A percentile compares a stretch with the other conserved stretches of the same genome.
phyloP scores from a whole-genome alignment of 495 filamentous ascomycete genomes.

The Recurvomyces mirabilis region DNA sequence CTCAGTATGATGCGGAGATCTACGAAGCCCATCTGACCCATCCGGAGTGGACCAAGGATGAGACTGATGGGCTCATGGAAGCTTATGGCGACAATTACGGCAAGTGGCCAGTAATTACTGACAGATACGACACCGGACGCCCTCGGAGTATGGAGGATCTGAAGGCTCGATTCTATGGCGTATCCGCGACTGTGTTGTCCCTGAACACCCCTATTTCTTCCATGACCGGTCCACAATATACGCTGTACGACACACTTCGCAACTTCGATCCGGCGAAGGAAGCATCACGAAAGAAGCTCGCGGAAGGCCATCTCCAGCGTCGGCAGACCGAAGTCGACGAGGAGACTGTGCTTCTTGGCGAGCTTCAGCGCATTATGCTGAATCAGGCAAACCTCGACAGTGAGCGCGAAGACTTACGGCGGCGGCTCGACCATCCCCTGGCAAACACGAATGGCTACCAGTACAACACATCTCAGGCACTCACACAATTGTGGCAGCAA shows the following conservation, averaged over 20 bases:
- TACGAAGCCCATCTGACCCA: conserved; percentile 65
- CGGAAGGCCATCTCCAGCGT: conserved; percentile 62
- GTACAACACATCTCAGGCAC: conserved; percentile 68
- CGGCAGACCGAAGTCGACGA: conserved; percentile 81
- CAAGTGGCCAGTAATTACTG: conserved; percentile 83
- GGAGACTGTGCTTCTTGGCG: conserved; percentile 75
- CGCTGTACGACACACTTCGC: conserved; percentile 67
- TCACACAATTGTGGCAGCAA: conserved; percentile 67
- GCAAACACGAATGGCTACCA: conserved; percentile 40
- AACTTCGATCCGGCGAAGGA: conserved; percentile 76
- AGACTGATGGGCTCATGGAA: conserved; percentile 81
- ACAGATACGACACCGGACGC: conserved; percentile 59
- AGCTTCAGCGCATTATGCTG: conserved; percentile 78
- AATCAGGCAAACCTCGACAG: conserved; percentile 71
- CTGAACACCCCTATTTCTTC: conserved; percentile 68
- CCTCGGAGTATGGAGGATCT: conserved; percentile 70
- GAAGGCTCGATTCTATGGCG: conserved; percentile 79
- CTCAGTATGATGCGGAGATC: conserved; percentile 73
- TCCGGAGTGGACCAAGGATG: conserved; percentile 74
- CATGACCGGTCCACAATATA: conserved; percentile 76
- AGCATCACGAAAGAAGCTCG: conserved; percentile 68
- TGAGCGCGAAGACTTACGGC: conserved; percentile 54
- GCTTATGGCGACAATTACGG: conserved; percentile 66
- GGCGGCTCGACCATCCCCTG: conserved; percentile 27
- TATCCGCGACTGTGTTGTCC: conserved; percentile 75